Conservation (phyloP, 2,329 filamentous ascomycete species). For the Scortechinia acanthostroma region DNA sequence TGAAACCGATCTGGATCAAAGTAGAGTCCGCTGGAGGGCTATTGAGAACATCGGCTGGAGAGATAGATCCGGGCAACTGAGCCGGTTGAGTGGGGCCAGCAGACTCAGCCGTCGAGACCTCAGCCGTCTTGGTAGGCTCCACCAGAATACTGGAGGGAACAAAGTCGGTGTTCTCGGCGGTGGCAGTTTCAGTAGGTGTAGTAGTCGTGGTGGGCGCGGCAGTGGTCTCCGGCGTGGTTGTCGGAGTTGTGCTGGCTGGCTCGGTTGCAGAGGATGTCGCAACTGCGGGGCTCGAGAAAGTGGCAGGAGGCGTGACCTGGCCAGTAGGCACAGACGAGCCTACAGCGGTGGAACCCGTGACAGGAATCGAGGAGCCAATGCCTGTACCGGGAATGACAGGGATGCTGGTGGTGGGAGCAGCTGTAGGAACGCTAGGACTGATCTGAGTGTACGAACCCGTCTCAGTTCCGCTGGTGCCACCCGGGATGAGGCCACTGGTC, state of each 20-base stretch:
- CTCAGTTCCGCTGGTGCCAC: no score
- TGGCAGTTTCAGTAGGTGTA: background rate
- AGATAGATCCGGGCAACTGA: background rate
- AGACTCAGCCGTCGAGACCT: background rate
- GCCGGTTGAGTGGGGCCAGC: background rate
- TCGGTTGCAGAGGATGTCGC: background rate
- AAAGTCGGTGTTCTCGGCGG: background rate
- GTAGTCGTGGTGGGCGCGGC: background rate
- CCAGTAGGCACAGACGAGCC: background rate
- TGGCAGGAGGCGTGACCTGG: background rate
- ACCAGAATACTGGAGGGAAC: background rate
- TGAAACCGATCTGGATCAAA: background rate
- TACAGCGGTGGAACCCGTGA: no score
- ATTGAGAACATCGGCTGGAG: background rate
- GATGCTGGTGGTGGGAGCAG: no score
- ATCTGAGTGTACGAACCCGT: no score
- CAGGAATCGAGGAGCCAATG: no score
- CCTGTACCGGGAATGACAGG: no score
- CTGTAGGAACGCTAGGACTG: no score
- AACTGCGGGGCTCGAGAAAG: background rate
- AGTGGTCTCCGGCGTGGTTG: background rate
- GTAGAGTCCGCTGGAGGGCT: background rate
- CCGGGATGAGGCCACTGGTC: no score
- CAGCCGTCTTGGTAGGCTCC: background rate
- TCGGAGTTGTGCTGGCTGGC: background rate